Conservation (phyloP, 495 filamentous ascomycete species). For the Penicillium turbatum region DNA sequence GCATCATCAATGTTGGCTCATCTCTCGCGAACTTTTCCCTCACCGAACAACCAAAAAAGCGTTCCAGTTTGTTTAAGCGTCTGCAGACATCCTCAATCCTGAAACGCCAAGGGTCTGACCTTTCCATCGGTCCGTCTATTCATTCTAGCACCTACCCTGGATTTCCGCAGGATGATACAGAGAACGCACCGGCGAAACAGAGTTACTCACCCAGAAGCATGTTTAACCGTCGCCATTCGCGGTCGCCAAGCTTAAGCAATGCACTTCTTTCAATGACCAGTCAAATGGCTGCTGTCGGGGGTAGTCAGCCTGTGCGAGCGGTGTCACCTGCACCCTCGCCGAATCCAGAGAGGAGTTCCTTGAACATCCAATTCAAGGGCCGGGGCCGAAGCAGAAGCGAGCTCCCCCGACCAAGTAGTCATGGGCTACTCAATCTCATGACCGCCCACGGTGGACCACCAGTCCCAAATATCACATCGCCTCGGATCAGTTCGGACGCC, state of each 20-base stretch:
- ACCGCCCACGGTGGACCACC: slow-evolving; percentile 47
- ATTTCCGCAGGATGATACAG: slow-evolving; percentile 31
- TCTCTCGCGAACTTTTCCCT: slow-evolving; percentile 62
- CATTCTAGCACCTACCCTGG: slow-evolving; percentile 25
- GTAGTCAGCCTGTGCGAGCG: slow-evolving; percentile 51
- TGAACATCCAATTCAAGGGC: slow-evolving; percentile 48
- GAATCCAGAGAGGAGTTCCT: slow-evolving; percentile 51
- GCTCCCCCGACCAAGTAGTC: slow-evolving; percentile 45
- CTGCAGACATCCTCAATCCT: slow-evolving; percentile 35
- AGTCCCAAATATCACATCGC: slow-evolving; percentile 40
- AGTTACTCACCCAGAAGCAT: slow-evolving; percentile 53
- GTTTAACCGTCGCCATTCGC: slow-evolving; percentile 45
- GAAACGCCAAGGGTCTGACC: slow-evolving; percentile 35
- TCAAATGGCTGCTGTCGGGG: slow-evolving; percentile 59
- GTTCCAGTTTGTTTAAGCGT: slow-evolving; percentile 48
- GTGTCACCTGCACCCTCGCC: slow-evolving; percentile 36
- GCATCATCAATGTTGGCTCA: slow-evolving; percentile 49
- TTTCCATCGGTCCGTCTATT: slow-evolving; percentile 29
- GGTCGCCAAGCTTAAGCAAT: slow-evolving; percentile 59
- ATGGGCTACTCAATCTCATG: slow-evolving; percentile 45
- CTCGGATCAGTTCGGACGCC: slow-evolving; percentile 17
- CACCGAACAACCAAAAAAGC: slow-evolving; percentile 40
- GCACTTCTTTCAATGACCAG: slow-evolving; percentile 60
- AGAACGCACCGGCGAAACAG: slow-evolving; percentile 38
- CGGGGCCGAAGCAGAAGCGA: slow-evolving; percentile 76